Evolutionary conservation across 148 eudicot genomes (phyloP), one percentile per base, ranked within the genome.

Genomic region (Rhododendron kiyosumense): DNA sequence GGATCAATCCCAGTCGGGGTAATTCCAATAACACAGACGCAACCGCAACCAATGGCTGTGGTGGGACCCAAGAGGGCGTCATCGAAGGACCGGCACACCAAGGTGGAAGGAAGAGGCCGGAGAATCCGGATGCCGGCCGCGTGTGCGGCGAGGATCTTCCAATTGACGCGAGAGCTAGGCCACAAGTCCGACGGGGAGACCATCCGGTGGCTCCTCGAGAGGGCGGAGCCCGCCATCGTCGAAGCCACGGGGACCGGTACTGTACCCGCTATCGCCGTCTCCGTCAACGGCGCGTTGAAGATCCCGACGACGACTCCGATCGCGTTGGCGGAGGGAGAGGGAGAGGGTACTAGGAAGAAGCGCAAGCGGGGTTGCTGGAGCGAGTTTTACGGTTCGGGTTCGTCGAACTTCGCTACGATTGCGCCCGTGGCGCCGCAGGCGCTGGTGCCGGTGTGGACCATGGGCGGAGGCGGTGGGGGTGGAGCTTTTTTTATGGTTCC

Each of bases 211-310:
- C 90, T 96, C 7, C 89, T 96, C 0, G 98, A 96, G 78, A 87
- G 91, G 8, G 98, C 99, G 5, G 99, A 96, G 86, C 96, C 94
- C 0, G 93, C 98, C 0, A 96, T 96, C 10, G 89, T 96, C n/a
- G 92, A 96, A 78, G 99, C 99, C 6, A 96, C 99, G 0, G 98
- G 99, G 0, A 95, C 97, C 2, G 99, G 99, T 0, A 96, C 98
- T 0, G 89, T 95, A 12, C 99, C 99, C 1, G 99, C 99, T 7
- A 96, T 96, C 15, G 99, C 99, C 0, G 96, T 96, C 13, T 94
- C 96, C 13, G 99, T 96, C 12, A 94, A 94, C 84, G 99, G 99
- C 5, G 90, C 95, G 0, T 83, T 94, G 4, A 94, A 91, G 84
- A 94, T 96, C 20, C 99, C 99, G 2, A 96, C 98, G 3, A 88